Evolutionary conservation across 768 basidiomycete species (phyloP), one percentile per base, ranked within the genome.

Genomic region (Hericium rajendrae): DNA sequence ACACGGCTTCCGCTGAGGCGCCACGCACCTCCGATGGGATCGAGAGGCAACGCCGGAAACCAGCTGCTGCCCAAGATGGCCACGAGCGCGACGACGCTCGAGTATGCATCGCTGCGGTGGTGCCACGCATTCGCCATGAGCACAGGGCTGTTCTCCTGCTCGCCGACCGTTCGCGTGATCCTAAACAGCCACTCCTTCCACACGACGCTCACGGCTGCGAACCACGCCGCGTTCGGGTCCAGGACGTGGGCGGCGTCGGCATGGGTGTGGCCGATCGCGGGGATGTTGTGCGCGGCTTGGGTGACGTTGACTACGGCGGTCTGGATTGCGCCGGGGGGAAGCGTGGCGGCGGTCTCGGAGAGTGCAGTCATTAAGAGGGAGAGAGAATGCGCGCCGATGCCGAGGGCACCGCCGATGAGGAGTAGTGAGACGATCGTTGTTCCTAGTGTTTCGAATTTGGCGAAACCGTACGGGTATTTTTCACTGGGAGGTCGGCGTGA

Each of bases 201-300:
- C 3, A 91, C 52, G 2, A 98, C 83, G 61, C 90, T 84, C 20
- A 83, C 65, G 1, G 83, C 83, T 8, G 97, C 97, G 65, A 97
- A 94, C 94, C 94, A 98, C 28, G 94, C 93, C 18, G 97, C 97
- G 67, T 98, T 94, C 43, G 91, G 88, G 67, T 97, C 93, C 5
- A 97, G 75, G 5, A 73, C 71, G 40, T 74, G 80, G 1, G 73
- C 72, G 2, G 73, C 71, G 65, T 89, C 82, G 8, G 69, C 74
- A 37, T 83, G 78, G 57, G 26, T 18, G 16, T 72, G 63, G 24
- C 57, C 68, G 48, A 66, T 64, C 16, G 77, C 67, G 5, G 84
- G 81, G 11, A 81, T 66, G n/a, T 73, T 72, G 28, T 83, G 79
- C 22, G 80, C 83, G 38, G 76, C 73, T 15, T 79, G 73, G 11